phyloP scores from a whole-genome alignment of 805 yeast species.

The Grigorovia humatica region DNA sequence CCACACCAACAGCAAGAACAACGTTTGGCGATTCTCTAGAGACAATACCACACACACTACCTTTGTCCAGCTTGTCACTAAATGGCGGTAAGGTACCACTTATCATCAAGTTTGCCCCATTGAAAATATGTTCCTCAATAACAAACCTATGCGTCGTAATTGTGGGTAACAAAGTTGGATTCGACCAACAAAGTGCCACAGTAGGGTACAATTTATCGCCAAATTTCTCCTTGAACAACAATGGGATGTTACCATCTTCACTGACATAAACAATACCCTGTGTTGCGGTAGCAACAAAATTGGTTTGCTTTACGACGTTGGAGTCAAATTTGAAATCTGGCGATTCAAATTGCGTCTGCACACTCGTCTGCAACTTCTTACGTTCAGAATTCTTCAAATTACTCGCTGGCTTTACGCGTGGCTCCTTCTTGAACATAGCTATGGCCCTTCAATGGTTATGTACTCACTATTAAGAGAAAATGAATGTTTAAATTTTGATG shows the following conservation, averaged over 20 bases:
- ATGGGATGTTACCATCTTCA: conserved; percentile 46
- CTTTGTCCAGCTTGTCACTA: conserved; percentile 38
- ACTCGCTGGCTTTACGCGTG: conserved; percentile 57
- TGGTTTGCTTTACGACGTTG: conserved; percentile 45
- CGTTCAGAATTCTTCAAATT: conserved; percentile 79
- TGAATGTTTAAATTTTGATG: no score
- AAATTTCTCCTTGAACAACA: conserved; percentile 60
- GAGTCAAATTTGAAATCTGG: conserved; percentile 13
- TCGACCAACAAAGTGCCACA: conserved; percentile 58
- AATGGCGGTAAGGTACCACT: conserved; percentile 59
- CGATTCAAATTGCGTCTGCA: conserved; percentile 35
- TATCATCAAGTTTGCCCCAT: conserved; percentile 76
- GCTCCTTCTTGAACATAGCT: conserved; percentile 28
- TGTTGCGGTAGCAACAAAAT: conserved; percentile 44
- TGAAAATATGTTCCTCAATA: conserved; percentile 44
- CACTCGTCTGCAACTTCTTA: conserved; percentile 34
- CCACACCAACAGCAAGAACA: conserved; percentile 59
- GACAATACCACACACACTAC: conserved; percentile 63
- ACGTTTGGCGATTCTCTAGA: conserved; percentile 49
- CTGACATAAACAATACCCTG: conserved; percentile 59
- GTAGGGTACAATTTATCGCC: conserved; percentile 53
- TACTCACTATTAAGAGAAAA: no score
- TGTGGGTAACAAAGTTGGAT: conserved; percentile 54
- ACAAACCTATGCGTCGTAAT: conserved; percentile 68
- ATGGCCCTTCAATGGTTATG: not conserved